phyloP scores from a whole-genome alignment of 768 basidiomycete genomes.

The Termitomyces heimii region DNA sequence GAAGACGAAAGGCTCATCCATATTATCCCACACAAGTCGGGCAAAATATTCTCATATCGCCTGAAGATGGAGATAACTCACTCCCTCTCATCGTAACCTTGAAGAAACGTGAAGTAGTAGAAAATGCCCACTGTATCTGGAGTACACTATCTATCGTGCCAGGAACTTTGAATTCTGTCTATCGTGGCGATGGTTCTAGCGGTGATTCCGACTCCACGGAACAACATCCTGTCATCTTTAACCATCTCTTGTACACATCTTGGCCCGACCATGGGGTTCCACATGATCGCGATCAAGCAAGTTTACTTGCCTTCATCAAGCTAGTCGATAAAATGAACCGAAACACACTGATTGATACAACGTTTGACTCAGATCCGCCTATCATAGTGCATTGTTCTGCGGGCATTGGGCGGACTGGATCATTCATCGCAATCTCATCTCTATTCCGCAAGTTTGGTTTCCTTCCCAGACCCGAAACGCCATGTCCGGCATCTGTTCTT shows the following conservation, averaged over 20 bases:
- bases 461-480: constrained; percentile 28
- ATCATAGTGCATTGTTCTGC: constrained; percentile 83
- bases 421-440: constrained; percentile 78
- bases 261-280: constrained; percentile 92
- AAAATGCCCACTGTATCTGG: constrained; percentile 54
- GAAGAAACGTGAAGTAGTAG: constrained; percentile 33
- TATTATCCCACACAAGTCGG: constrained; percentile 70
- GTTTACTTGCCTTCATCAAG: constrained; percentile 53
- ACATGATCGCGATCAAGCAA: constrained; percentile 47
- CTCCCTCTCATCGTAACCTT: constrained; percentile 56
- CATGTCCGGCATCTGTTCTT: constrained; percentile 25
- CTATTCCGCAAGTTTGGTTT: constrained; percentile 60
- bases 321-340: constrained; percentile 64
- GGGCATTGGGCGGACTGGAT: constrained; percentile 82
- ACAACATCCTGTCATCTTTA: constrained; percentile 43
- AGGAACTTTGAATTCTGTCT: constrained; percentile 15
- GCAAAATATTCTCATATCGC: constrained; percentile 36
- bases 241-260: constrained; percentile 65
- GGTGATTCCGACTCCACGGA: constrained; percentile 12
- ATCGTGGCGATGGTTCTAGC: background rate
- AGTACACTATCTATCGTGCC: constrained; percentile 55
- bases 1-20: constrained; percentile 65
- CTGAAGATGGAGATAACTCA: constrained; percentile 35
- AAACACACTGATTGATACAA: constrained; percentile 22
- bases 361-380: constrained; percentile 60